Base-by-base conservation (phyloP, 306 rosid species). In the Gillenia trifoliata region DNA sequence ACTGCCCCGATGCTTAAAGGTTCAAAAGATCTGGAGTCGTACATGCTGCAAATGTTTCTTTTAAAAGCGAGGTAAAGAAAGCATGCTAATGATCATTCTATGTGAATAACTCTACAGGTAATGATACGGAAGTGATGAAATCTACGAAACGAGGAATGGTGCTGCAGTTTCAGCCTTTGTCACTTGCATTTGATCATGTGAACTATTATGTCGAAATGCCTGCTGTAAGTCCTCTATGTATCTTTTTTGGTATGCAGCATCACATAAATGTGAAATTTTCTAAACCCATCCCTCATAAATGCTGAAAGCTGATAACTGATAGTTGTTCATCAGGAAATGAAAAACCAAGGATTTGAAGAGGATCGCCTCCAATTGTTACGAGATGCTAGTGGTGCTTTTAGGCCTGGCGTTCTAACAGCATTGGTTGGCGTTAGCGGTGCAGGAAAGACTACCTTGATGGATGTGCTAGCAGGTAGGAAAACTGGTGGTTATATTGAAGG, bases 391-490 rank as follows among this genome's bases (percentile, higher is more conserved):
- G 79, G 83, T 68, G 61, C 76, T 20, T 80, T 80, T 75, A 68
- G 79, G 72, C 83, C 83, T 13, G 79, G 83, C 1, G 34, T 80
- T 15, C 79, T 80, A 16, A 80, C 79, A 9, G 79, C 83, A 61
- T 55, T 80, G 59, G 75, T 80, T 61, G 83, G 83, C 1, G 72
- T 80, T 17, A 80, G 83, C 50, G 83, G 83, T 67, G 79, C 83
- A 36, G 83, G 83, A 68, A 80, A 80, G 76, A 80, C 83, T 31
- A 80, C 83, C 20, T 64, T 80, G 60, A 80, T 80, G 83, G 83
- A 80, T 70, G 83, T 80, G 56, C 40, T 80, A 69, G 83, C 83
- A 2, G 83, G 83, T 45, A 80, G 83, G 59, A 80, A 80, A 73
- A 80, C 79, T 3, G 62, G 76, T 10, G 83, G 83, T n/a, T 80